Base-by-base conservation (phyloP, 176 grass and related monocot genomes). In the Thalia dealbata region DNA sequence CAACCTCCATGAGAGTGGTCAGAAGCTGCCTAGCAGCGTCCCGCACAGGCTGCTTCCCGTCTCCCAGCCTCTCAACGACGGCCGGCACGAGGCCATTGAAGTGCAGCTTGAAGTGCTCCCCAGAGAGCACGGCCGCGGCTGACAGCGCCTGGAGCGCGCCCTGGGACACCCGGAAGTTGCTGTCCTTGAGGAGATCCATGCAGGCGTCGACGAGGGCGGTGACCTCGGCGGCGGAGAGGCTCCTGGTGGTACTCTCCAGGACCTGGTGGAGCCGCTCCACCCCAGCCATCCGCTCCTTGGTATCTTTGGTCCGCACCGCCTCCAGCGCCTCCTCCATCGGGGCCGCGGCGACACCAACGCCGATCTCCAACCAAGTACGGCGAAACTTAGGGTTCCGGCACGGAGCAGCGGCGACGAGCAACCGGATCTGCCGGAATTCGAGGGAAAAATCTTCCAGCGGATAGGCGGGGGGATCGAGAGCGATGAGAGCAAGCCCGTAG, bases 91-190 rank as follows among this genome's bases (percentile, higher is more conserved):
- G 88, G 1, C 74, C 82, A 30, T 96, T 96, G 28, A 96, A 85
- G 74, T 89, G 92, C 61, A 96, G 76, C 86, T 96, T 89, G 28
- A 91, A 84, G 73, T 96, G 88, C n/a, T 91, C 92, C 59, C 92
- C 92, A 70, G 86, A 89, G 63, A 96, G 79, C 59, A 96, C 91
- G 4, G 88, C 88, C 15, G 88, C 86, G n/a, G 88, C 82, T 15
- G 92, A 91, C 68, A 96, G 73, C 41, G 86, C 92, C 81, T 96
- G 88, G 14, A 91, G 79, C 25, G 86, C 88, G 21, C 88, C 88
- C 78, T 96, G 86, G 54, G 81, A 81, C 2, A 96, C 81, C 35
- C 92, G 88, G 86, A 96, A 96, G 80, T 91, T 96, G 41, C 24
- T 79, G 42, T 96, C 88, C 71, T 73, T 75, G 61, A 85, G 72